phyloP scores from a whole-genome alignment of 768 basidiomycete species.

The Russula olivacea region DNA sequence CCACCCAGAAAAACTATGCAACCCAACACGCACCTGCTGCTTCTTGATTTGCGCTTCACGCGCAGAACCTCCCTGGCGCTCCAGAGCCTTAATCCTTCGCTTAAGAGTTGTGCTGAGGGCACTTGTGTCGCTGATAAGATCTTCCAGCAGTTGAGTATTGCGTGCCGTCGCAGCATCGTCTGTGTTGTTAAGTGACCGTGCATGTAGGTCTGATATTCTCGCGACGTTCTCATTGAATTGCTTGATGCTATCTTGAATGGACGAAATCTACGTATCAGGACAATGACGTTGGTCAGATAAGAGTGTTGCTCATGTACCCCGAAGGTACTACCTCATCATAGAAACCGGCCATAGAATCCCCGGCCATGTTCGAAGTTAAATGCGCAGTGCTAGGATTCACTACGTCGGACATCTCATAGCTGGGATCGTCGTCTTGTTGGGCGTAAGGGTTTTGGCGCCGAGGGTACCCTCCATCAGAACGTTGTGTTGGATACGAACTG shows the following conservation, averaged over 20 bases:
- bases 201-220: constrained; percentile 45
- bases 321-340: constrained; percentile 59
- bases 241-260: constrained; percentile 43
- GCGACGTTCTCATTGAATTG: constrained; percentile 43
- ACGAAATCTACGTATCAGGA: constrained; percentile 36
- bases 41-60: constrained; percentile 45
- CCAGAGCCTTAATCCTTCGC: constrained; percentile 52
- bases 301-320: neutral
- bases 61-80: constrained; percentile 36
- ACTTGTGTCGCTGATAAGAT: constrained; percentile 54
- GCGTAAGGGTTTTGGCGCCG: constrained; percentile 59
- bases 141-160: constrained; percentile 45
- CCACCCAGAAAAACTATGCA: neutral
- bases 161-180: constrained; percentile 42
- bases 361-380: constrained; percentile 29
- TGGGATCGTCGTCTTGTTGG: constrained; percentile 50
- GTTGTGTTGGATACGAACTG: constrained; percentile 21
- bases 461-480: constrained; percentile 22
- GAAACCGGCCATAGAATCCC: constrained; percentile 61
- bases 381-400: constrained; percentile 49
- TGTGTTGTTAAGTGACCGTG: constrained; percentile 45
- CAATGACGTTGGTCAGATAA: neutral
- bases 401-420: constrained; percentile 71
- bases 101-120: constrained; percentile 52
- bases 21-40: constrained; percentile 36